phyloP scores from a whole-genome alignment of 495 filamentous ascomycete species.

The Tuber brumale region DNA sequence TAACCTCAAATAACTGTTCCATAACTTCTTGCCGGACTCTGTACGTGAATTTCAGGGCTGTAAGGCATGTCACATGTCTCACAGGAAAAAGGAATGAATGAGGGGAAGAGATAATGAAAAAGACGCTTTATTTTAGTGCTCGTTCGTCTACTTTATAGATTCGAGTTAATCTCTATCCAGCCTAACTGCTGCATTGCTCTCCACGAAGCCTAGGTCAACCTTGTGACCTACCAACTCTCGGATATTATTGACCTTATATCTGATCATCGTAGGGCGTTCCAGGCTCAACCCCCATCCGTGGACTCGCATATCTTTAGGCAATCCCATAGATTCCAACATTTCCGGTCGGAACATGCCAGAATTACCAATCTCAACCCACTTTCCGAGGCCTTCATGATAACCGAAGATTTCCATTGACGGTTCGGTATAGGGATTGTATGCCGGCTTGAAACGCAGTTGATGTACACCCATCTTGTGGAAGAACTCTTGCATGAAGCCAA shows the following conservation, averaged over 20 bases:
- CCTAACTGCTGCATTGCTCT: slow-evolving; percentile 74
- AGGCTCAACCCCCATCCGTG: slow-evolving; percentile 88
- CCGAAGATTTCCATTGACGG: slow-evolving; percentile 95
- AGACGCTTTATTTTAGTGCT: not conserved
- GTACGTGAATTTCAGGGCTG: not conserved
- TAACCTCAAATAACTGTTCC: no score
- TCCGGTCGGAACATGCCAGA: slow-evolving; percentile 97
- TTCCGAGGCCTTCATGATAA: slow-evolving; percentile 79
- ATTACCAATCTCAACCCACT: slow-evolving; percentile 96
- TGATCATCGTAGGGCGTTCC: slow-evolving; percentile 97
- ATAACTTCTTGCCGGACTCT: no score
- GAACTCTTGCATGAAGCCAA: slow-evolving; percentile 95
- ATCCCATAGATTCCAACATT: slow-evolving; percentile 75
- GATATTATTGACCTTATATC: slow-evolving; percentile 78
- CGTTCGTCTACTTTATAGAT: not conserved
- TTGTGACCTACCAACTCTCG: slow-evolving; percentile 80
- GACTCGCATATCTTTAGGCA: slow-evolving; percentile 78
- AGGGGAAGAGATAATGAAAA: not conserved
- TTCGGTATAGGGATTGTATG: slow-evolving; percentile 99
- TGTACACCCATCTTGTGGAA: slow-evolving; percentile 92
- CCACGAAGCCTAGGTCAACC: slow-evolving; percentile 72
- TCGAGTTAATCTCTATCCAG: slow-evolving; percentile 60
- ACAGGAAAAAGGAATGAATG: not conserved
- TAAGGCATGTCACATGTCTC: not conserved
- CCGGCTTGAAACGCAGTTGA: slow-evolving; percentile 84